Evolutionary conservation across 2,329 filamentous ascomycete species (phyloP).

Genomic region (Ceratocystis variospora): DNA sequence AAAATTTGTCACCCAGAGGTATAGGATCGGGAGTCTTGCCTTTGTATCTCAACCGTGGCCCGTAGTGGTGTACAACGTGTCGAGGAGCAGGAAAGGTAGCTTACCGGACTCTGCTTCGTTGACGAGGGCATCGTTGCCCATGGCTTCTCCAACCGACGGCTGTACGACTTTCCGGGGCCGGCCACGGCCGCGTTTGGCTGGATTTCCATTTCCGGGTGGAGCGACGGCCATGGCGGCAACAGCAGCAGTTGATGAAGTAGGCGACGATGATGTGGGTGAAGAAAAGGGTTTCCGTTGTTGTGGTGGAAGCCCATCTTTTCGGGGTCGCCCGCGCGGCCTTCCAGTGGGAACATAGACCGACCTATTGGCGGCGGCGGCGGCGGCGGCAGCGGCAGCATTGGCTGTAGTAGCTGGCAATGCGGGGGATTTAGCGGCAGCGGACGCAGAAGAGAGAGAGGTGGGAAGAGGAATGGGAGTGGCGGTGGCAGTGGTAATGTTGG

Average conservation of each 20-base stretch:
- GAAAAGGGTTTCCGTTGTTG: background rate
- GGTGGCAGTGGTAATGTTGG: background rate
- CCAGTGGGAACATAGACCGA: slow-evolving; percentile 29
- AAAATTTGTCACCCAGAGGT: background rate
- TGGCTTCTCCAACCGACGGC: slow-evolving; percentile 21
- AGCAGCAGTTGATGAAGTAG: background rate
- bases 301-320: slow-evolving; percentile 26
- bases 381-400: background rate
- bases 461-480: background rate
- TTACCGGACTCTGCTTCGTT: slow-evolving; percentile 7
- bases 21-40: slow-evolving; percentile 2
- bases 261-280: background rate
- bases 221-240: background rate
- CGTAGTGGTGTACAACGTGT: background rate
- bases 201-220: slow-evolving; percentile 18
- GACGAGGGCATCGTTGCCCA: slow-evolving; percentile 11
- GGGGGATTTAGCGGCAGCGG: too few relatives aligned
- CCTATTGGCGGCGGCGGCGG: slow-evolving; percentile 23
- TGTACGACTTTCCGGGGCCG: slow-evolving; percentile 22
- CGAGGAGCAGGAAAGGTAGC: slow-evolving; percentile 7
- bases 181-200: slow-evolving; percentile 13
- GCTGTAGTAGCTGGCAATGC: too few relatives aligned
- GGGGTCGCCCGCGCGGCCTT: slow-evolving; percentile 36
- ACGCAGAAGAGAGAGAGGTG: background rate
- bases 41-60: background rate